Evolutionary conservation across 441 rosid genomes (phyloP).

Genomic region (Populus hybrid): DNA sequence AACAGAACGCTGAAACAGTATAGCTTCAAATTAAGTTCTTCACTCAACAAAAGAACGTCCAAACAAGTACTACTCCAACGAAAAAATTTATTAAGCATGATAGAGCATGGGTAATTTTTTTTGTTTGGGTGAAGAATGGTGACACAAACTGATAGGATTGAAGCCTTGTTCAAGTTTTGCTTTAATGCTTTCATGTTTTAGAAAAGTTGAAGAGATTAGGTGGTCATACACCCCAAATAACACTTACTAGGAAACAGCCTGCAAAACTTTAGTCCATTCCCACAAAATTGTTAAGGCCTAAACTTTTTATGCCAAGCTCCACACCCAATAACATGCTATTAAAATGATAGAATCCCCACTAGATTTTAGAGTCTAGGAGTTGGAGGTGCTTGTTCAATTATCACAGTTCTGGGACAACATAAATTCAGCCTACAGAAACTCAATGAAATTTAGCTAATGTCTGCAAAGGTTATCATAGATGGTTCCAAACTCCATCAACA

Average conservation of each 20-base stretch:
- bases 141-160: background rate
- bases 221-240: background rate
- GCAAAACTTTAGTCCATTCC: background rate
- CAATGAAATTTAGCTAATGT: background rate
- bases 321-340: background rate
- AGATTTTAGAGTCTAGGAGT: background rate
- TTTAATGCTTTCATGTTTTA: background rate
- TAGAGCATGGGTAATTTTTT: background rate
- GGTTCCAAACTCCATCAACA: background rate
- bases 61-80: background rate
- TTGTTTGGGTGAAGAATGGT: background rate
- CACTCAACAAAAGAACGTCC: constrained; percentile 2
- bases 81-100: background rate
- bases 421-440: background rate
- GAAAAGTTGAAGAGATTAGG: background rate
- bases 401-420: background rate
- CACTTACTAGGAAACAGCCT: background rate
- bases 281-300: background rate
- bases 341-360: background rate
- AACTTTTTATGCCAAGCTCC: background rate
- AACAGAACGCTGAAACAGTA: background rate
- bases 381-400: background rate
- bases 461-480: background rate
- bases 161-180: background rate
- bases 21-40: constrained; percentile 6